Base-by-base conservation (phyloP, 2,329 filamentous ascomycete genomes). In the Trichoderma gracile region DNA sequence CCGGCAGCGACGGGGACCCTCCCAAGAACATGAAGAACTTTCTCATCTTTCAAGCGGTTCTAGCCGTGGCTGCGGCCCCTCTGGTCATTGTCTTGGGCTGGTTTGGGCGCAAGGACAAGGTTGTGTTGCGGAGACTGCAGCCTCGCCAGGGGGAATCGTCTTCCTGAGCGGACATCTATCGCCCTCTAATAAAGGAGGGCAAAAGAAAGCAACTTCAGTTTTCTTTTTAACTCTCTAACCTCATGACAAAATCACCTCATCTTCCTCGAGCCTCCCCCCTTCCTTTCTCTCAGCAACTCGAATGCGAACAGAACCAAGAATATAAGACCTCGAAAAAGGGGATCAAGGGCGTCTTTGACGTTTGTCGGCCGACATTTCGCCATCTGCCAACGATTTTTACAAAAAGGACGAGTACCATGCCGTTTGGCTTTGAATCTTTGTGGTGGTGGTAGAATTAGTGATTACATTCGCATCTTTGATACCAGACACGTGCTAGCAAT, bases 11-110 rank as follows among this genome's bases (percentile, higher is more conserved):
- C 17, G 86, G 79, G 0, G 71, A 77, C 42, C 91, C 90, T 15
- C 89, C 89, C 0, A 75, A 78, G 19, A 89, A 93, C 72, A 93
- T 97, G 90, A 85, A 83, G 70, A 81, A 83, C 23, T 86, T 90
- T 1, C 79, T 97, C 66, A 82, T 96, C 23, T 96, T 97, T 73
- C 85, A 93, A 69, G 91, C 91, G 1, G 87, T 92, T 2, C 65
- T 97, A 10, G 86, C 87, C 0, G 74, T 89, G 61, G 83, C 81
- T 8, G 84, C 85, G 10, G 81, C 90, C 49, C 90, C 91, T 9
- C 75, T 90, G 54, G 89, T 91, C 1, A 69, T 96, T 66, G 82
- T 81, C 15, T 73, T 96, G 38, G 92, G 92, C 0, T 70, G 89
- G 49, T 90, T 93, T 74, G 91, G 92, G 0, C 77, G 86, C 17